A percentile compares a stretch with the other conserved stretches of the same genome.
These are phyloP conservation scores for Prunus kanzakura DNA, from an alignment of 306 rosid genomes.

Conservation along the genomic window DNA sequence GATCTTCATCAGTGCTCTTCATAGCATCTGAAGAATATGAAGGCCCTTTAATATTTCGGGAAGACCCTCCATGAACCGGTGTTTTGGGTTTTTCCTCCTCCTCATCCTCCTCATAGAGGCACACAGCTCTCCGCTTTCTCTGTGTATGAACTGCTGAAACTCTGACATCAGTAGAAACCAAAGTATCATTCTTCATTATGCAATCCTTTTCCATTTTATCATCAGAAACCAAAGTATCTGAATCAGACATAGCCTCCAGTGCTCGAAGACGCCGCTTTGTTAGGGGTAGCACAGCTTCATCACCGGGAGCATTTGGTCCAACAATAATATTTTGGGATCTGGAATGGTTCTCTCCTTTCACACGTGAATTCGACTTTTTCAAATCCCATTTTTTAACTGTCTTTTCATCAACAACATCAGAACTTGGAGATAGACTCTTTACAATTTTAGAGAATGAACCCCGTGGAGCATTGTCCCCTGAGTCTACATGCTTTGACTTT, in stretches of 20 bases:
- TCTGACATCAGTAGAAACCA: constrained; percentile 31
- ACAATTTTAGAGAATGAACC: constrained; percentile 41
- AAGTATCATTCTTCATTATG: constrained; percentile 35
- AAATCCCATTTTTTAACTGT: constrained; percentile 41
- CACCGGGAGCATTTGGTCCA: constrained; percentile 42
- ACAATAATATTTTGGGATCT: constrained; percentile 37
- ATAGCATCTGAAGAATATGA: constrained; percentile 38
- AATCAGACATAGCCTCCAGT: constrained; percentile 49
- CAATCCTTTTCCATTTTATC: constrained; percentile 43
- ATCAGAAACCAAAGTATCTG: constrained; percentile 43
- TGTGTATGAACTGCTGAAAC: constrained; percentile 33
- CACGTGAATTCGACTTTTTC: constrained; percentile 43
- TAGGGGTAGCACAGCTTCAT: constrained; percentile 45
- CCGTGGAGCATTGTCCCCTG: constrained; percentile 34
- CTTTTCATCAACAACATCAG: constrained; percentile 45
- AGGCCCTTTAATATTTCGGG: constrained; percentile 48
- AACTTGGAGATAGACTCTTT: constrained; percentile 40
- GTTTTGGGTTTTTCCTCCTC: constrained; percentile 74
- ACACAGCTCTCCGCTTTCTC: constrained; percentile 78
- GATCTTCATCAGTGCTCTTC: constrained; percentile 40
- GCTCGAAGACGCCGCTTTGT: constrained; percentile 50
- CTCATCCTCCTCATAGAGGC: constrained; percentile 66
- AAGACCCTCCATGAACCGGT: constrained; percentile 87
- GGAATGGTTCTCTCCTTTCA: constrained; percentile 56
- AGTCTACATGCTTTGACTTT: constrained; percentile 51